These are phyloP conservation scores for Colletotrichum shisoi DNA, from an alignment of 2,329 filamentous ascomycete species.

Conservation along the genomic window DNA sequence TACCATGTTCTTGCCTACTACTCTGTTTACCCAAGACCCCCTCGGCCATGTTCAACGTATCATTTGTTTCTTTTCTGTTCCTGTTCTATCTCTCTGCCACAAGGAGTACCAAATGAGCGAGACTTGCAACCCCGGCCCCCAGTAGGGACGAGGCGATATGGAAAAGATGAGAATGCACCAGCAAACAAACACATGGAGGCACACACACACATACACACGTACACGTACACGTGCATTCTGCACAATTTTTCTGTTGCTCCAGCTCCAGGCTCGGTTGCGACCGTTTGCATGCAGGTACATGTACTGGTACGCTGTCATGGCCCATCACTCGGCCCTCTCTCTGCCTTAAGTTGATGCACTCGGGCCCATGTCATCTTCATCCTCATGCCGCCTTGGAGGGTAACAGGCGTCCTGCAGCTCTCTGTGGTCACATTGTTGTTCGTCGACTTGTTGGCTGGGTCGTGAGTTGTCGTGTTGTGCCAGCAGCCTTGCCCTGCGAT, in stretches of 20 bases:
- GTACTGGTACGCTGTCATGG: constrained; percentile 32
- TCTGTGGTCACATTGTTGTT: constrained; percentile 9
- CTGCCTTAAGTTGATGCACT: constrained; percentile 28
- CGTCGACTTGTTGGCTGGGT: constrained; percentile 32
- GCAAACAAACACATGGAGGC: constrained; percentile 3
- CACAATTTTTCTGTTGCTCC: constrained; percentile 12
- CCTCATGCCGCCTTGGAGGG: constrained; percentile 15
- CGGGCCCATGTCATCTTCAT: constrained; percentile 27
- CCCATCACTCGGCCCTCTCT: constrained; percentile 28
- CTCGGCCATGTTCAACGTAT: not conserved
- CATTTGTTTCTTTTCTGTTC: not conserved
- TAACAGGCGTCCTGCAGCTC: not conserved
- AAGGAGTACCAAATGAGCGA: not conserved
- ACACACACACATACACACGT: not conserved
- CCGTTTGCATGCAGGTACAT: constrained; percentile 35
- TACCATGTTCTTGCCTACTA: not conserved
- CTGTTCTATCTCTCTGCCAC: not conserved
- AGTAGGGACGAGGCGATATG: not conserved
- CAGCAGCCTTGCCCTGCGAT: constrained; percentile 17
- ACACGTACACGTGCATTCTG: constrained; percentile 16
- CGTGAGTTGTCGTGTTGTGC: constrained; percentile 16
- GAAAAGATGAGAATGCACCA: constrained; percentile 1
- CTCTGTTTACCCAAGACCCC: not conserved
- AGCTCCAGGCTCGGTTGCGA: constrained; percentile 17
- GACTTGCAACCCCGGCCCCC: not conserved